Percentiles rank a stretch among this genome's conserved stretches.
Evolutionary conservation across 2,329 filamentous ascomycete species (phyloP).

Genomic region (Whalleya microplaca): DNA sequence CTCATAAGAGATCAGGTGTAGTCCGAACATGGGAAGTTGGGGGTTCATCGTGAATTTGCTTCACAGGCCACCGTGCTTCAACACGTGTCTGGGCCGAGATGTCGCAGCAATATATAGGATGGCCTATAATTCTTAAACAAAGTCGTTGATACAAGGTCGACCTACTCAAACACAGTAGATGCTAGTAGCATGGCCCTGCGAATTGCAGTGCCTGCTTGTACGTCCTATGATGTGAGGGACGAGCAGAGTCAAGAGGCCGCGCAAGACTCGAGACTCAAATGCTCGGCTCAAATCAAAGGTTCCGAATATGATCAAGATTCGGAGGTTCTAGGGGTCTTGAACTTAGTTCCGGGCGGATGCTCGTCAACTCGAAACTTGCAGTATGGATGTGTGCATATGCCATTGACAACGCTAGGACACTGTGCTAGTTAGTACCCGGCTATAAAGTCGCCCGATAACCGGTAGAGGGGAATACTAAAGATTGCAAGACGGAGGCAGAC

Average conservation of each 20-base stretch:
- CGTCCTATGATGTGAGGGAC: not conserved
- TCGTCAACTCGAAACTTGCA: conserved; percentile 58
- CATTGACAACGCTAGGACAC: conserved; percentile 58
- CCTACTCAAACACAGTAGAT: too few relatives aligned
- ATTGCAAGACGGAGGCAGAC: not conserved
- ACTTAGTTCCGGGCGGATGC: conserved; percentile 62
- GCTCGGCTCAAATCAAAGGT: not conserved
- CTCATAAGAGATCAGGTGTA: not conserved
- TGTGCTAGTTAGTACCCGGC: conserved; percentile 35
- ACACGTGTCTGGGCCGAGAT: too few relatives aligned
- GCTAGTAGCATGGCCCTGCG: too few relatives aligned
- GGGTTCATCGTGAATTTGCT: too few relatives aligned
- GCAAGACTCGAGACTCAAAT: not conserved
- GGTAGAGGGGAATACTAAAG: not conserved
- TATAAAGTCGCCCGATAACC: conserved; percentile 14
- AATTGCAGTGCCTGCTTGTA: not conserved
- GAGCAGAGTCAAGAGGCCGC: not conserved
- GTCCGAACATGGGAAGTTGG: too few relatives aligned
- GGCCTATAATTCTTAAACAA: too few relatives aligned
- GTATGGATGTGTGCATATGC: conserved; percentile 55
- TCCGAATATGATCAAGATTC: not conserved
- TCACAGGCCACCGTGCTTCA: too few relatives aligned
- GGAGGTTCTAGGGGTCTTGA: conserved; percentile 33
- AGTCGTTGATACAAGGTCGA: too few relatives aligned
- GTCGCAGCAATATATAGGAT: too few relatives aligned